These are phyloP conservation scores for Amphirosellinia nigrospora DNA, from an alignment of 495 filamentous ascomycete species.

Conservation along the genomic window DNA sequence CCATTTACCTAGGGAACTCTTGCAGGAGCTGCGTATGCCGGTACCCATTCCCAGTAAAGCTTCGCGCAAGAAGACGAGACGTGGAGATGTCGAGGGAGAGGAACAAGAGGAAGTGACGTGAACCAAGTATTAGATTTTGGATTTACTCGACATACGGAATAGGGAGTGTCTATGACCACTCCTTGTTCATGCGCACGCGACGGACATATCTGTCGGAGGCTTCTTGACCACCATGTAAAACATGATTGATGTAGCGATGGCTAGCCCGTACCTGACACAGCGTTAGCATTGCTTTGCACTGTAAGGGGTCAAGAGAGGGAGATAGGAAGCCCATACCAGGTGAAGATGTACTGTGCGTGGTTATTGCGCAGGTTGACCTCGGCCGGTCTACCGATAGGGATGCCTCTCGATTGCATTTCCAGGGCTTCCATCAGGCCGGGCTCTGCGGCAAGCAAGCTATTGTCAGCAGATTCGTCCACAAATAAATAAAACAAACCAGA, in stretches of 20 bases:
- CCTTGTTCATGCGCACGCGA: constrained; percentile 78
- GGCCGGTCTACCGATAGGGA: constrained; percentile 87
- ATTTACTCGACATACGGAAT: not conserved
- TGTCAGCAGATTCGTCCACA: constrained; percentile 24
- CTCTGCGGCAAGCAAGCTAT: constrained; percentile 55
- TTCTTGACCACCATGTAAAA: constrained; percentile 91
- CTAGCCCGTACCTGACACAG: constrained; percentile 79
- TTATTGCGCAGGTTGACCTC: constrained; percentile 96
- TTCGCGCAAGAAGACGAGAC: constrained; percentile 38
- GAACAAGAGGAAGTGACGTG: constrained; percentile 48
- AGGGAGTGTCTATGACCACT: constrained; percentile 65
- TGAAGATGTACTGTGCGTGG: constrained; percentile 97
- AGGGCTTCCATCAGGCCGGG: constrained; percentile 76
- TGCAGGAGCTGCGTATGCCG: constrained; percentile 80
- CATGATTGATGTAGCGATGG: constrained; percentile 89
- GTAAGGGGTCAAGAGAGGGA: constrained; percentile 1
- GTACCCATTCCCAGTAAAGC: constrained; percentile 49
- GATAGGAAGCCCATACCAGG: constrained; percentile 70
- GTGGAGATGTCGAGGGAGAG: constrained; percentile 42
- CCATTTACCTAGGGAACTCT: constrained; percentile 79
- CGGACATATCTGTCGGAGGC: constrained; percentile 75
- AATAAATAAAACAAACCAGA: constrained; percentile 21
- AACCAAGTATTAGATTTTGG: not conserved
- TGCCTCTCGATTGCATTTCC: constrained; percentile 76
- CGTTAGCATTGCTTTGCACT: constrained; percentile 24